Conservation (phyloP, 345 rosid genomes). For the Heritiera littoralis region DNA sequence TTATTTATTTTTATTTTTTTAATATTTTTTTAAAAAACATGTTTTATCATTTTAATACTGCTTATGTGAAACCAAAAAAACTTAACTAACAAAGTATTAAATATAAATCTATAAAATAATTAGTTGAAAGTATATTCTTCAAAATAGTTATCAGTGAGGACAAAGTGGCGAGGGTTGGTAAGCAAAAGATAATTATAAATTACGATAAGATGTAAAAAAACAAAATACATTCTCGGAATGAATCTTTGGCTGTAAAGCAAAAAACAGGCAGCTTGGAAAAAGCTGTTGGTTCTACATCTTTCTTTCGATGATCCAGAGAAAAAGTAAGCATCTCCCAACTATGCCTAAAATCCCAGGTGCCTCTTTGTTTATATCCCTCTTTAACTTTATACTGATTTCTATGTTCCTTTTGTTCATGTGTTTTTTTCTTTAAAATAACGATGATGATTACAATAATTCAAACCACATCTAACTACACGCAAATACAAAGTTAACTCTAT, state of each 20-base stretch:
- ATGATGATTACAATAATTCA: not conserved
- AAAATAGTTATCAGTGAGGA: not conserved
- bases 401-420: not conserved
- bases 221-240: conserved; percentile 16
- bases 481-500: conserved; percentile 3
- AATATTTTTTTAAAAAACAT: too few species aligned
- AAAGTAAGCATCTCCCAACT: conserved; percentile 18
- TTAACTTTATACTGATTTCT: not conserved
- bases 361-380: conserved; percentile 14
- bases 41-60: too few species aligned
- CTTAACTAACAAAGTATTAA: too few species aligned
- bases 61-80: too few species aligned
- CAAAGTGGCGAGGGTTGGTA: not conserved
- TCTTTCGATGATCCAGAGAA: conserved; percentile 18
- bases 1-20: too few species aligned
- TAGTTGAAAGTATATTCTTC: not conserved
- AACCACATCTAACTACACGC: conserved; percentile 16
- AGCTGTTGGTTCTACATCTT: conserved; percentile 21
- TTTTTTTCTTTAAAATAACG: not conserved
- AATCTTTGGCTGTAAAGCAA: conserved; percentile 20
- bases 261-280: conserved; percentile 15
- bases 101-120: too few species aligned
- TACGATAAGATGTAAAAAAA: not conserved
- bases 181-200: not conserved
- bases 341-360: conserved; percentile 23